These are phyloP conservation scores for Aspergillus calidoustus DNA, from an alignment of 2,329 filamentous ascomycete genomes.

Conservation along the genomic window DNA sequence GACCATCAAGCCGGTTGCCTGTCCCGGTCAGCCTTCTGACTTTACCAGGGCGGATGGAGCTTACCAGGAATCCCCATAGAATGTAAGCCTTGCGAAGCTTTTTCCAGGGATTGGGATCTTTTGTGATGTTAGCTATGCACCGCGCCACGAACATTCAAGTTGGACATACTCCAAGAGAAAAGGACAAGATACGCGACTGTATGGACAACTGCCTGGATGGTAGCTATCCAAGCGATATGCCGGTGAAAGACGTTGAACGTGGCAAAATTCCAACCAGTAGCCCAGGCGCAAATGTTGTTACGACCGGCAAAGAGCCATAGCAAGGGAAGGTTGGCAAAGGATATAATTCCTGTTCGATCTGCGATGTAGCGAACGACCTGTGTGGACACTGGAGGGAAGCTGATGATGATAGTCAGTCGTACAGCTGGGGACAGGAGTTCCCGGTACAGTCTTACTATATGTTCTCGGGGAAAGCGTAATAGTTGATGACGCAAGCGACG, in stretches of 20 bases:
- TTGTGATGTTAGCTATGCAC: background rate
- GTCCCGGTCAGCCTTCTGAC: too few relatives aligned
- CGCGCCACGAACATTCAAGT: too few relatives aligned
- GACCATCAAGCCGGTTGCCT: constrained; percentile 46
- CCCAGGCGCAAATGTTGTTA: constrained; percentile 69
- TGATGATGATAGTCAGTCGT: constrained; percentile 16
- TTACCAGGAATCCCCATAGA: constrained; percentile 37
- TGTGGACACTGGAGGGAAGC: constrained; percentile 32
- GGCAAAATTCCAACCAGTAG: constrained; percentile 71
- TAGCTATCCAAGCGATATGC: constrained; percentile 66
- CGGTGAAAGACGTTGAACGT: constrained; percentile 72
- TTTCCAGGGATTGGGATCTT: constrained; percentile 33
- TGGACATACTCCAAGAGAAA: constrained; percentile 30
- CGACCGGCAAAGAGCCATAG: constrained; percentile 70
- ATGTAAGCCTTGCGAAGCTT: constrained; percentile 35
- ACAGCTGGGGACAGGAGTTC: background rate
- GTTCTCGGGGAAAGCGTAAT: constrained; percentile 52
- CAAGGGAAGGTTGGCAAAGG: constrained; percentile 66
- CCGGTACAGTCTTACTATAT: constrained; percentile 46
- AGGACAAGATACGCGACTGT: constrained; percentile 62
- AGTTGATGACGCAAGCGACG: constrained; percentile 49
- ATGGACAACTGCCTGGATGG: constrained; percentile 66
- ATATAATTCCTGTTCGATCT: constrained; percentile 67
- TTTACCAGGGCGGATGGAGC: background rate
- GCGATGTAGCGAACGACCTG: constrained; percentile 62